Evolutionary conservation across 192 early-diverging fungal species (phyloP).

Genomic region (Coemansia sp.): DNA sequence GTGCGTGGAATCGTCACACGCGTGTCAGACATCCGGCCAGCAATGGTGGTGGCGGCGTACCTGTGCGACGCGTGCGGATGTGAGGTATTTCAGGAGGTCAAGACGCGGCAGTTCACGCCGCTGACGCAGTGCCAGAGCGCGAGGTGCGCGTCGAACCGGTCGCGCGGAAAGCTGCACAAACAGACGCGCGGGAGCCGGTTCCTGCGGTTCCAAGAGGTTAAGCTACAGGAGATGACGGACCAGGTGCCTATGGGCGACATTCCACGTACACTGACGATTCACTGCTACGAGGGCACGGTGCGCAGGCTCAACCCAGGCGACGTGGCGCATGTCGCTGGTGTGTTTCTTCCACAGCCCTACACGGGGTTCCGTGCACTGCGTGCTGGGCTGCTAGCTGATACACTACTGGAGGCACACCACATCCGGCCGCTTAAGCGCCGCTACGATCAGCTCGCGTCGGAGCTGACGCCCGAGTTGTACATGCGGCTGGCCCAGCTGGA

Average conservation of each 20-base stretch:
- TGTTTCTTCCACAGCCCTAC: conserved; percentile 90
- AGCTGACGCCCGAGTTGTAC: conserved; percentile 54
- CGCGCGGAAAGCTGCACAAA: conserved; percentile 80
- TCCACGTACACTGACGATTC: conserved; percentile 92
- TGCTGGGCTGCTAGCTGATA: conserved; percentile 91
- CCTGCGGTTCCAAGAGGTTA: conserved; percentile 93
- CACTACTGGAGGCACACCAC: conserved; percentile 89
- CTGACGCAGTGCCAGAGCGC: conserved; percentile 75
- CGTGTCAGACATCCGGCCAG: conserved; percentile 90
- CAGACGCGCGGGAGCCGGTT: conserved; percentile 92
- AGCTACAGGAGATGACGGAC: conserved; percentile 94
- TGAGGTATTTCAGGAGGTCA: conserved; percentile 95
- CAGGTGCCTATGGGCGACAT: conserved; percentile 99
- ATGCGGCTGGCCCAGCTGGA: conserved; percentile 57
- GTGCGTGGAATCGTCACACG: conserved; percentile 92
- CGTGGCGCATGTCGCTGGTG: conserved; percentile 74
- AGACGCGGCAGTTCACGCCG: conserved; percentile 69
- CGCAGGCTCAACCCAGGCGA: conserved; percentile 87
- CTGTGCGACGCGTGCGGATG: conserved; percentile 91
- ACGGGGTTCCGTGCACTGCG: conserved; percentile 86
- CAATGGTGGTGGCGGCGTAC: conserved; percentile 82
- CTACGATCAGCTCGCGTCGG: conserved; percentile 75
- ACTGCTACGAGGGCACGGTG: conserved; percentile 76
- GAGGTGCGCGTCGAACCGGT: conserved; percentile 75
- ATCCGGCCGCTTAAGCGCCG: conserved; percentile 85